Base-by-base conservation (phyloP, 2,329 filamentous ascomycete species). In the Xylariaceae sp. region DNA sequence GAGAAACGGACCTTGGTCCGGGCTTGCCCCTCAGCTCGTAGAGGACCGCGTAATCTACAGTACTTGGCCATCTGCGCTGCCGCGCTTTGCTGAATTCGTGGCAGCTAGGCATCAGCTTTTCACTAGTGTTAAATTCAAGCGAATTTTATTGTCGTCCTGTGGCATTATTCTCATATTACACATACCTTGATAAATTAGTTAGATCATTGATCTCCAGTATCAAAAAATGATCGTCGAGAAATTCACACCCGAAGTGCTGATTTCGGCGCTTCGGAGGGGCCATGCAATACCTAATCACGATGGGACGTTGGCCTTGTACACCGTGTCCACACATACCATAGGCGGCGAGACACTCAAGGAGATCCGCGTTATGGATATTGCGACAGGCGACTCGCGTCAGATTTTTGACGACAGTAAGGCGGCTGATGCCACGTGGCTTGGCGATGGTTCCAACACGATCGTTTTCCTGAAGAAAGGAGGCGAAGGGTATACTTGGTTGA, bases 221-320 rank as follows among this genome's bases (percentile, higher is more conserved):
- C 52, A 52, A 50, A n/a, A 40, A 18, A 59, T 63, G 54, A 46
- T 60, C 19, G 37, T 57, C 23, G 48, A 55, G 42, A 67, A 69
- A 32, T 63, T 74, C 54, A 74, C 71, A 16, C 67, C 73, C 10
- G 71, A 75, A 58, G 52, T 62, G 3, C 62, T 75, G 43, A 61
- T 73, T 43, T 66, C 58, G 32, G 63, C 64, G 3, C 71, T 72
- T 40, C 66, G 65, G 26, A 66, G 70, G 29, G 64, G 66, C 20
- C 57, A 68, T n/a, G 74, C 73, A 1, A 69, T 79, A 6, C 74
- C 75, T 7, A 77, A 74, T 52, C 66, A 72, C 20, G 72, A 73
- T 52, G 75, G 77, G 51, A 70, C 75, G 3, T 71, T 74, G 12
- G 70, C 75, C 7, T 65, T 81, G 41, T 75, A 74, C 63, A 75